Evolutionary conservation across 805 yeast species (phyloP).

Genomic region (Jamesozyma spencerorum): DNA sequence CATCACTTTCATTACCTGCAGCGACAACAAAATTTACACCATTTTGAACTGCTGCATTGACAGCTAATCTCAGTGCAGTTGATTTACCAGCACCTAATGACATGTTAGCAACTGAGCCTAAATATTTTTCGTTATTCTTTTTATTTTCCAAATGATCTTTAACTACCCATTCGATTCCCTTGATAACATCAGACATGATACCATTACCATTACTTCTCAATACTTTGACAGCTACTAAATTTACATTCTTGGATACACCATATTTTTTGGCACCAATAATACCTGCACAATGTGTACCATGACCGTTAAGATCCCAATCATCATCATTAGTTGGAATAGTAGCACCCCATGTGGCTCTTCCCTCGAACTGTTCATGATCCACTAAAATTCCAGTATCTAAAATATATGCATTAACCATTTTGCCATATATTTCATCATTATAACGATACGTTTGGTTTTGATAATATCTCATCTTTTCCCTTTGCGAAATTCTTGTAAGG

Average conservation of each 20-base stretch:
- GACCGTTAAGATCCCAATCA: constrained; percentile 76
- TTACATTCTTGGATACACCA: constrained; percentile 75
- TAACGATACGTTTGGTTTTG: constrained; percentile 62
- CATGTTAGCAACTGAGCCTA: constrained; percentile 84
- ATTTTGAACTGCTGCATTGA: constrained; percentile 74
- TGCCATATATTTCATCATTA: constrained; percentile 55
- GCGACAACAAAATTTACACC: constrained; percentile 91
- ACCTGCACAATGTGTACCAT: constrained; percentile 96
- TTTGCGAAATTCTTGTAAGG: constrained; percentile 77
- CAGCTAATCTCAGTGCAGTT: constrained; percentile 73
- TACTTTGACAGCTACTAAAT: constrained; percentile 73
- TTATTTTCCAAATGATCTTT: constrained; percentile 49
- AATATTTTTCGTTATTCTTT: constrained; percentile 46
- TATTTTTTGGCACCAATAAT: constrained; percentile 69
- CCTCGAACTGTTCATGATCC: constrained; percentile 53
- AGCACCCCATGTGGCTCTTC: constrained; percentile 49
- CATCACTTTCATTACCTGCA: constrained; percentile 88
- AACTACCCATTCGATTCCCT: constrained; percentile 78
- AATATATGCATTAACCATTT: constrained; percentile 68
- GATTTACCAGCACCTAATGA: constrained; percentile 90
- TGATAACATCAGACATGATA: constrained; percentile 68
- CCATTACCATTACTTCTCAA: constrained; percentile 74
- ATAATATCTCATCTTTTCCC: constrained; percentile 55
- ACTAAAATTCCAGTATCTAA: constrained; percentile 71
- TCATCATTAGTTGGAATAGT: constrained; percentile 52